Base-by-base conservation (phyloP, 1,284 basidiomycete genomes). In the Coniferiporia weirii region DNA sequence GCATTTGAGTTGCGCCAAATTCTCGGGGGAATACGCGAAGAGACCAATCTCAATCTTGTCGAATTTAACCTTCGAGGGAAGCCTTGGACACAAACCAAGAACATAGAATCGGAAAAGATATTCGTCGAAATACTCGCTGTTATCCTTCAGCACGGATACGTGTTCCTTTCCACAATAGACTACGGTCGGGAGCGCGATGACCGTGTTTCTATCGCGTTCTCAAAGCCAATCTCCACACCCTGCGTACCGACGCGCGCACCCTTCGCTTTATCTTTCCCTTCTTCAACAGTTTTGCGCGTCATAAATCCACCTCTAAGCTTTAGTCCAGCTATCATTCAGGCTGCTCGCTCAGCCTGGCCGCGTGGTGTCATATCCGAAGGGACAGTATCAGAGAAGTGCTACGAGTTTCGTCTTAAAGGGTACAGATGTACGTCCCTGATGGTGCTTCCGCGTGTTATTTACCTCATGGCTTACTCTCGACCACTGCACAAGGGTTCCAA, bases 351-450 rank as follows among this genome's bases (percentile, higher is more conserved):
- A 9, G 81, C 89, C 17, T 91, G 88, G 89, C 88, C 89, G 17
- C 78, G 87, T 64, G 89, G 88, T 19, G 85, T 90, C 12, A 79
- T 85, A 7, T 82, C 82, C 0, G 88, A 91, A 70, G 88, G 85
- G 75, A 90, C 86, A 67, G 75, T 89, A 1, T 84, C 81, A 9
- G 82, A 86, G 36, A 79, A 80, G 56, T 81, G 81, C 15, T 91
- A 81, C 67, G 88, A 91, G 69, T 91, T 91, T 72, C 89, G 87
- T 68, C 75, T 91, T 57, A 89, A 87, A 65, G 89, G 88, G 15
- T 91, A 90, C 69, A 84, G 79, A 75, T 89, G 88, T 89, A 67
- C 60, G 82, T 75, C 52, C 49, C 32, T 43, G 35, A 15, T 35
- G 15, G 35, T 32, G 57, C 36, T 61, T 53, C 19, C 5, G 55